Conservation (phyloP, 345 rosid species). For the Salix brachista region DNA sequence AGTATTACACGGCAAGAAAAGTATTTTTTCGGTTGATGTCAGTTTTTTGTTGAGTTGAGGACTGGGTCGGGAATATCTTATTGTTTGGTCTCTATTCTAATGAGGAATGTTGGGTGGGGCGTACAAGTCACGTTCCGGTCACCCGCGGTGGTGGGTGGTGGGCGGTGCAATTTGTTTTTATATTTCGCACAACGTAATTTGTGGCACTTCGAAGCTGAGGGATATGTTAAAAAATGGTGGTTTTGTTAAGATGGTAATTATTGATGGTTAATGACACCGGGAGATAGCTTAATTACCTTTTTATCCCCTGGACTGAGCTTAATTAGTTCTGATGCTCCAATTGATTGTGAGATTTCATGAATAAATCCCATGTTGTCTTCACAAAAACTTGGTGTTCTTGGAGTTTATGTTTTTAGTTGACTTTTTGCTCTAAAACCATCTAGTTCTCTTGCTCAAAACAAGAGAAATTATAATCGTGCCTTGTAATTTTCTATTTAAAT, state of each 20-base stretch:
- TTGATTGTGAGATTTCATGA: background rate
- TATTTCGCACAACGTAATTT: background rate
- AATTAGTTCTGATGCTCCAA: background rate
- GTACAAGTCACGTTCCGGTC: background rate
- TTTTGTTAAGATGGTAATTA: background rate
- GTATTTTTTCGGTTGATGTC: background rate
- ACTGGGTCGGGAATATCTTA: background rate
- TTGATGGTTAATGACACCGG: background rate
- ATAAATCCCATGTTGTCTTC: background rate
- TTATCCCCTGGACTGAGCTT: background rate
- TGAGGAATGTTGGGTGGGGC: background rate
- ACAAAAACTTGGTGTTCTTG: background rate
- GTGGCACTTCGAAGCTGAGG: background rate
- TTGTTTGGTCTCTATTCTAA: background rate
- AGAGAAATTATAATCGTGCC: background rate
- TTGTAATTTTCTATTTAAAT: no score
- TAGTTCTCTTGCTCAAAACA: no score
- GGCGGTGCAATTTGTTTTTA: background rate
- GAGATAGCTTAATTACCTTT: background rate
- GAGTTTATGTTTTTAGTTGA: background rate
- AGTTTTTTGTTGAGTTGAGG: background rate
- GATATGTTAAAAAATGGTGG: background rate
- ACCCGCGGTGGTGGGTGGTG: no score
- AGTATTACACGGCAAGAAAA: background rate
- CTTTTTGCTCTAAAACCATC: background rate